These are phyloP conservation scores for Fomes fomentarius DNA, from an alignment of 1,284 basidiomycete genomes.

Conservation along the genomic window DNA sequence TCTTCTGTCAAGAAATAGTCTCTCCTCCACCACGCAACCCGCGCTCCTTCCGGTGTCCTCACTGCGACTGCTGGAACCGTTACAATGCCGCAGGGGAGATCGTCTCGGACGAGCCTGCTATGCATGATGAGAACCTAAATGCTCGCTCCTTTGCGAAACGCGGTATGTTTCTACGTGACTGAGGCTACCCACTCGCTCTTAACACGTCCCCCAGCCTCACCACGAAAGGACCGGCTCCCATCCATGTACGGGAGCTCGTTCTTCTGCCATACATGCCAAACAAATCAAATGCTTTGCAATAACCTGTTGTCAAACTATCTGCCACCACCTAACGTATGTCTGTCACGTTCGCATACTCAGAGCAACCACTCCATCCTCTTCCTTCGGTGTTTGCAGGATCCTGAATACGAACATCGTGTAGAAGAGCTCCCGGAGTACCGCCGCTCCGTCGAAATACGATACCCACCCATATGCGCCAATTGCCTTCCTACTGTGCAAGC, in stretches of 20 bases:
- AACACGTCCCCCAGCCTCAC: slow-evolving; percentile 50
- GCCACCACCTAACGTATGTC: slow-evolving; percentile 63
- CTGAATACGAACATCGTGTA: slow-evolving; percentile 65
- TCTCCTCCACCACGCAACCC: slow-evolving; percentile 47
- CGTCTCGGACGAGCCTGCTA: slow-evolving; percentile 83
- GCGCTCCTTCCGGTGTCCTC: slow-evolving; percentile 62
- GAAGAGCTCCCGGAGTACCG: slow-evolving; percentile 72
- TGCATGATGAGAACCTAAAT: slow-evolving; percentile 81
- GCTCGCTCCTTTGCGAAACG: slow-evolving; percentile 70
- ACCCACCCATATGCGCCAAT: slow-evolving; percentile 80
- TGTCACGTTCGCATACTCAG: neutral
- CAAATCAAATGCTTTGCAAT: slow-evolving; percentile 87
- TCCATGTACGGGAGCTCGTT: slow-evolving; percentile 57
- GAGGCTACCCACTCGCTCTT: neutral
- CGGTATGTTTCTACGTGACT: slow-evolving; percentile 49
- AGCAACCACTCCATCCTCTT: slow-evolving; percentile 1
- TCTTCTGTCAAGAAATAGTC: slow-evolving; percentile 64
- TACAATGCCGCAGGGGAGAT: slow-evolving; percentile 75
- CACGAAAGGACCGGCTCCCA: slow-evolving; percentile 67
- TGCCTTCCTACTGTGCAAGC: slow-evolving; percentile 83
- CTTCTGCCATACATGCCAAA: slow-evolving; percentile 87
- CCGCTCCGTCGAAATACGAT: slow-evolving; percentile 75
- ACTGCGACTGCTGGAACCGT: slow-evolving; percentile 75
- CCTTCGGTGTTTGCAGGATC: slow-evolving; percentile 50
- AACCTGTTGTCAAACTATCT: slow-evolving; percentile 89